phyloP scores from a whole-genome alignment of 2,329 filamentous ascomycete genomes.

The Periconia sp. region DNA sequence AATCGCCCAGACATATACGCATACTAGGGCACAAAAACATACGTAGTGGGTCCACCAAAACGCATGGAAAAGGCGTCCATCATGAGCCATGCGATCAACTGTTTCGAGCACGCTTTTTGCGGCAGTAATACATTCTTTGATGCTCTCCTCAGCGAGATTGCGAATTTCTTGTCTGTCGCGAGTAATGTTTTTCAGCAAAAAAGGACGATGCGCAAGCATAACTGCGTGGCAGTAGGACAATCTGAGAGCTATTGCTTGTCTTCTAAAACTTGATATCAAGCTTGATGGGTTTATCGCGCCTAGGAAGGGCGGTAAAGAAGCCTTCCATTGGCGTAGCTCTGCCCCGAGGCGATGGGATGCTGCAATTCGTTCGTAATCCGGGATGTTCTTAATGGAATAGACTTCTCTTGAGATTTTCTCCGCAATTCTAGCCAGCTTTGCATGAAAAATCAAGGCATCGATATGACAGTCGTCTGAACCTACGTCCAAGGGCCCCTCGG shows the following conservation, averaged over 20 bases:
- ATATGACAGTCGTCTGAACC: constrained; percentile 56
- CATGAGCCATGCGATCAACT: constrained; percentile 48
- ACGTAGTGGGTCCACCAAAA: constrained; percentile 60
- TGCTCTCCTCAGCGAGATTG: constrained; percentile 43
- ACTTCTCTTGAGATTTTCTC: constrained; percentile 40
- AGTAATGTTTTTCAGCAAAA: constrained; percentile 28
- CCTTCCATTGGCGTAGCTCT: constrained; percentile 43
- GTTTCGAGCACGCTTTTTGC: constrained; percentile 46
- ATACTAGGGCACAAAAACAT: constrained; percentile 56
- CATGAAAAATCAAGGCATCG: constrained; percentile 56
- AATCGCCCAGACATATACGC: constrained; percentile 57
- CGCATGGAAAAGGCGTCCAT: constrained; percentile 49
- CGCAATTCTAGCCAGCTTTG: constrained; percentile 44
- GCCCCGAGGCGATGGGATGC: constrained; percentile 48
- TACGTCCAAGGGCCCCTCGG: constrained; percentile 37
- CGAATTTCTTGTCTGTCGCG: constrained; percentile 24
- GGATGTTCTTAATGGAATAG: constrained; percentile 40
- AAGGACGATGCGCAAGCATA: constrained; percentile 42
- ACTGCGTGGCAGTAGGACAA: constrained; percentile 43
- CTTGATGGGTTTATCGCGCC: constrained; percentile 53
- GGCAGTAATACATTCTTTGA: constrained; percentile 52
- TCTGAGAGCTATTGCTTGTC: constrained; percentile 38
- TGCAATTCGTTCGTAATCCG: constrained; percentile 43
- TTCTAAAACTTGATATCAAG: constrained; percentile 53
- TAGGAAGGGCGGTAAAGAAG: constrained; percentile 51